A percentile compares a stretch with the other conserved stretches of the same genome.
Evolutionary conservation across 129 eudicot species (phyloP).

Genomic region (Logfia minima): DNA sequence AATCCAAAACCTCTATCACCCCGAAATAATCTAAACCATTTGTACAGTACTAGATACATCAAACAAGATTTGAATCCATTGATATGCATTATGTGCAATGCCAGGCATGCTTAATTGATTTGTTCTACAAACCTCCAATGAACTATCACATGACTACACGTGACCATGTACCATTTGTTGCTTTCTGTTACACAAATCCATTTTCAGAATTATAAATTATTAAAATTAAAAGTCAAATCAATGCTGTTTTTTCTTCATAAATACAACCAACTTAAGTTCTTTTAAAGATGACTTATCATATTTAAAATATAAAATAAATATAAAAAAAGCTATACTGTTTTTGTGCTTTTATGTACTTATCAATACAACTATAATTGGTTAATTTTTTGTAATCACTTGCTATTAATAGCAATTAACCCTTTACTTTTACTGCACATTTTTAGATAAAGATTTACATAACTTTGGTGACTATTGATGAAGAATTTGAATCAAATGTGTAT

Average conservation of each 20-base stretch:
- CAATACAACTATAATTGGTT: no score
- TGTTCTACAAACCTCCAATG: conserved; percentile 21
- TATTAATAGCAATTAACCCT: no score
- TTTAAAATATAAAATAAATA: no score
- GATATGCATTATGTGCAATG: conserved; percentile 12
- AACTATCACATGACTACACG: conserved; percentile 26
- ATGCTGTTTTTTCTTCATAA: not conserved
- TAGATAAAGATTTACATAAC: not conserved
- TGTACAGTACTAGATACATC: not conserved
- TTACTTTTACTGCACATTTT: no score
- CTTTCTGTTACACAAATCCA: not conserved
- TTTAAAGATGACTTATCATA: no score
- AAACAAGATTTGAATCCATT: not conserved
- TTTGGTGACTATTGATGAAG: not conserved
- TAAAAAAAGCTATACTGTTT: no score
- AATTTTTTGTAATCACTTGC: no score
- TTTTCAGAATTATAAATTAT: not conserved
- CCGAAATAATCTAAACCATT: no score
- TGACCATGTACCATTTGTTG: not conserved
- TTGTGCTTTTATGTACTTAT: no score
- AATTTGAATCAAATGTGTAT: conserved; percentile 6
- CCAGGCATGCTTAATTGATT: conserved; percentile 20
- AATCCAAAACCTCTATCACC: no score
- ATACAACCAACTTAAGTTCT: no score
- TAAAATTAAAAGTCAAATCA: not conserved